Base-by-base conservation (phyloP, 768 basidiomycete genomes). In the Boletus huronensis region DNA sequence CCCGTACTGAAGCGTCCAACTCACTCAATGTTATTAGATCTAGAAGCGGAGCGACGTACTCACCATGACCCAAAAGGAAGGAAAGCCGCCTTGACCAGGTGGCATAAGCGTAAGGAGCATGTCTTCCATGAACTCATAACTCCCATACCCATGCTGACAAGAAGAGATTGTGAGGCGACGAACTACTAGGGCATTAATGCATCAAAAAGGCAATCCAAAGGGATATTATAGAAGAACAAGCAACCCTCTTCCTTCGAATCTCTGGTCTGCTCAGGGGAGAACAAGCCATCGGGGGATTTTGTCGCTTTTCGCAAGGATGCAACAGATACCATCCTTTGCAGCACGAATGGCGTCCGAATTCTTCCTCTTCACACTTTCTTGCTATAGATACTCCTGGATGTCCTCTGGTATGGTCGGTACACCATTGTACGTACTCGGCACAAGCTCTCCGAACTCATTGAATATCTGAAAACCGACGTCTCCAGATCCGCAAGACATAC, bases 361-460 rank as follows among this genome's bases (percentile, higher is more conserved):
- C 58, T 67, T 66, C 42, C 62, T 59, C 48, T 38, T 67, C 49
- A 57, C 34, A 28, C 67, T 66, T 36, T 67, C 59, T 35, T 9
- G 54, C 38, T 60, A 59, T 21, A 67, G 10, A n/a, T 64, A 47
- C 26, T 58, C 62, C 40, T 38, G 52, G 5, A 67, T 64, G 9
- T 56, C 57, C 11, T 57, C 62, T 4, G 64, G 64, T 31, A 62
- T 1, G 19, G 35, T 41, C 13, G 44, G 25, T 1, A 66, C 57
- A n/a, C n/a, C n/a, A n/a, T n/a, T n/a, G 21, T 66, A 66, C 10
- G 48, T 4, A 43, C 64, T 57, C 5, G 61, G 64, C 2, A 64
- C 55, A 21, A 64, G 64, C 28, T 66, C 58, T 1, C 61, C n/a
- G n/a, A n/a, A n/a, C n/a, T n/a, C n/a, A n/a, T n/a, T n/a, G n/a